Conservation (phyloP, 352 stramenopile genomes). For the Blastocystis sp. region DNA sequence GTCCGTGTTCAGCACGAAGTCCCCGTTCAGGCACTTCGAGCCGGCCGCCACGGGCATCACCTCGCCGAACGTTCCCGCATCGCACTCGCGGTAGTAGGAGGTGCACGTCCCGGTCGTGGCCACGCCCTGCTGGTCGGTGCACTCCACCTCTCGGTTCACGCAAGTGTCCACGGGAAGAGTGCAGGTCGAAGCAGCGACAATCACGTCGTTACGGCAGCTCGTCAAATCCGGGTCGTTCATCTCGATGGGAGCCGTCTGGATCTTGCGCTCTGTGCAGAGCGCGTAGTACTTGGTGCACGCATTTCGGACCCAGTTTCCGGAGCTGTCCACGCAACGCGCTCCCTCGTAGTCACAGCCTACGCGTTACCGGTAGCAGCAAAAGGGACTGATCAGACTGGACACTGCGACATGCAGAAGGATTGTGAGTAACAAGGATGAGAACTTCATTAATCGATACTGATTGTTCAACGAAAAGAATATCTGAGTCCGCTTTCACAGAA, state of each 20-base stretch:
- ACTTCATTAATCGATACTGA: constrained; percentile 20
- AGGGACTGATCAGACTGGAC: constrained; percentile 15
- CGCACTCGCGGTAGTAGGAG: constrained; percentile 56
- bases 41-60: constrained; percentile 43
- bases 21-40: constrained; percentile 63
- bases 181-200: constrained; percentile 52
- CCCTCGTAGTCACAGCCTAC: constrained; percentile 54
- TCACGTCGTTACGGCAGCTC: constrained; percentile 50
- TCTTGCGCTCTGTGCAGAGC: constrained; percentile 44
- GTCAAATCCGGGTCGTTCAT: constrained; percentile 28
- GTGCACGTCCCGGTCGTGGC: constrained; percentile 24
- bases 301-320: constrained; percentile 19
- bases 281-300: constrained; percentile 67
- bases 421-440: neutral
- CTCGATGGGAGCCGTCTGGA: constrained; percentile 39
- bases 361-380: neutral
- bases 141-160: neutral
- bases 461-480: constrained; percentile 2
- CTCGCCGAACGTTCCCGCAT: neutral
- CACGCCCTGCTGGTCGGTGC: constrained; percentile 29
- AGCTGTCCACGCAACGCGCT: constrained; percentile 52
- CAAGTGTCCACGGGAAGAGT: neutral
- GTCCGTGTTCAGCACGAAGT: constrained; percentile 55
- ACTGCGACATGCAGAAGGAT: neutral
- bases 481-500: neutral